Conservation (phyloP, 768 basidiomycete species). For the Kwoniella dejecticola region DNA sequence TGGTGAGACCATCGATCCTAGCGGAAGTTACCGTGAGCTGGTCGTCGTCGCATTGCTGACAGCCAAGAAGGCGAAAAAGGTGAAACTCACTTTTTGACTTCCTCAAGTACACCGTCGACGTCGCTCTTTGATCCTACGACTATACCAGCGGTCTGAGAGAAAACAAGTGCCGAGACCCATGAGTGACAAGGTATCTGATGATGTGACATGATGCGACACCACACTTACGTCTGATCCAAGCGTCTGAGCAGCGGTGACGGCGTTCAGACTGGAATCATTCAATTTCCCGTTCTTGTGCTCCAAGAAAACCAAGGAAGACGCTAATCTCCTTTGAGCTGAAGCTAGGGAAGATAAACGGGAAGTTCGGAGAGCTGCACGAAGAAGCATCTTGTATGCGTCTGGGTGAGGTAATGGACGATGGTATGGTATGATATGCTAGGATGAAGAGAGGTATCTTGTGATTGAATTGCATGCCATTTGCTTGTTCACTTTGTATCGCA, state of each 20-base stretch:
- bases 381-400: conserved; percentile 12
- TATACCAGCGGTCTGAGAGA: conserved; percentile 58
- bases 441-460: not conserved
- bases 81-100: conserved; percentile 72
- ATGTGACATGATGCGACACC: not conserved
- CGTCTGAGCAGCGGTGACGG: conserved; percentile 83
- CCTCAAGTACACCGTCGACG: conserved; percentile 67
- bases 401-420: not conserved
- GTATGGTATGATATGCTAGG: not conserved
- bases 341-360: conserved; percentile 17
- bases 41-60: no score
- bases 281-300: conserved; percentile 82
- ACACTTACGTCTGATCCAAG: conserved; percentile 80
- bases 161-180: no score
- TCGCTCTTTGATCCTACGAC: conserved; percentile 57
- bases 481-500: not conserved
- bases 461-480: not conserved
- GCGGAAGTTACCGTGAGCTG: no score
- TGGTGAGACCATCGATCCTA: conserved; percentile 55
- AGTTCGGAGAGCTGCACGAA: conserved; percentile 18
- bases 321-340: conserved; percentile 37
- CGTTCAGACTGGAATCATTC: conserved; percentile 82
- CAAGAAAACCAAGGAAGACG: conserved; percentile 70
- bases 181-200: no score
- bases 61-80: not conserved